Evolutionary conservation across 495 filamentous ascomycete species (phyloP).

Genomic region (Amphirosellinia nigrospora): DNA sequence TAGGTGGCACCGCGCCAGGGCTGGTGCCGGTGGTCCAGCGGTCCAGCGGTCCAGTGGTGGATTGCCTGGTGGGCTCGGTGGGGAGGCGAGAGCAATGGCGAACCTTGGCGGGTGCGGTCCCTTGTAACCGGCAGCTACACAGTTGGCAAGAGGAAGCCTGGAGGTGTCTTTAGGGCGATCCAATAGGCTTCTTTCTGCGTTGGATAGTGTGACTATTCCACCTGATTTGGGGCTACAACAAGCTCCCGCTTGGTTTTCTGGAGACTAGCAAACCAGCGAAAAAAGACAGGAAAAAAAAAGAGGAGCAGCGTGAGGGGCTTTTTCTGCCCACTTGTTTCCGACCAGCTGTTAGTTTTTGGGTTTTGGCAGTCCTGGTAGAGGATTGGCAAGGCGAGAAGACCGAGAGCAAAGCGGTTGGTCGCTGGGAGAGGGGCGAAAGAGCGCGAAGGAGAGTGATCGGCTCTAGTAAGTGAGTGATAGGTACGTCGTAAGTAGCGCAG

Average conservation of each 20-base stretch:
- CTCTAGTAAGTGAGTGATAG: no score
- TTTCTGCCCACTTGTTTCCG: slow-evolving; percentile 10
- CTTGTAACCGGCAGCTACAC: slow-evolving; percentile 5
- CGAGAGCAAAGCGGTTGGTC: not conserved
- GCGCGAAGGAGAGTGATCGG: not conserved
- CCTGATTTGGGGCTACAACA: not conserved
- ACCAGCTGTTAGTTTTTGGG: not conserved
- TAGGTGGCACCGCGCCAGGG: not conserved
- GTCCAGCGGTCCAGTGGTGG: slow-evolving; percentile 7
- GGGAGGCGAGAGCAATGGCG: slow-evolving; percentile 19
- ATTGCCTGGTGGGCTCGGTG: slow-evolving; percentile 24
- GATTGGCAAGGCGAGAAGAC: not conserved
- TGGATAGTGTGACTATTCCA: slow-evolving; percentile 6
- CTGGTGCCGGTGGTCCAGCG: not conserved
- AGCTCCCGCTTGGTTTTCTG: slow-evolving; percentile 10
- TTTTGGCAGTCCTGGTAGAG: not conserved
- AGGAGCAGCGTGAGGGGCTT: slow-evolving; percentile 10
- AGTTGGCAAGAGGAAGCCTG: slow-evolving; percentile 1
- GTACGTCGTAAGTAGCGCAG: not conserved
- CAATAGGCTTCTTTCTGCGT: slow-evolving; percentile 13
- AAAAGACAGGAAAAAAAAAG: not conserved
- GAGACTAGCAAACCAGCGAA: not conserved
- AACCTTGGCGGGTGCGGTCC: slow-evolving; percentile 19
- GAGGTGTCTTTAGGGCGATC: slow-evolving; percentile 2
- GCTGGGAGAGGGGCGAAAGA: not conserved